These are phyloP conservation scores for Juglanconis oblonga DNA, from an alignment of 2,329 filamentous ascomycete species.

Conservation along the genomic window DNA sequence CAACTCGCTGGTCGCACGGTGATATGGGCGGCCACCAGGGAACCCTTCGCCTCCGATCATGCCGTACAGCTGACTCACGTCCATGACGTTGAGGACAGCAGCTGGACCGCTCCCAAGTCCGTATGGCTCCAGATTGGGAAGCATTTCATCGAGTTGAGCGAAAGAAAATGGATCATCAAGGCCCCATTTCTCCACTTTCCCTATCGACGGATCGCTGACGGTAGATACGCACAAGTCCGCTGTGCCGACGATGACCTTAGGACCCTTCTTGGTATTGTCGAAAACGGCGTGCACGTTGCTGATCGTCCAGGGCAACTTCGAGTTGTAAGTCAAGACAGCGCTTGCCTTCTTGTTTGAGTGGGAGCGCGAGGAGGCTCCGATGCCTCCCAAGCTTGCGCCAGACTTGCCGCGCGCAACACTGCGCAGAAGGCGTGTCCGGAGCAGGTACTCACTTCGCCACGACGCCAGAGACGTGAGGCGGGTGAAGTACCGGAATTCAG, in stretches of 20 bases:
- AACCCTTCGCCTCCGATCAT: conserved; percentile 83
- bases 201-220: conserved; percentile 73
- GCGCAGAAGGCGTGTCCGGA: conserved; percentile 79
- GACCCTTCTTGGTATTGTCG: conserved; percentile 66
- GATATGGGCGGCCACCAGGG: conserved; percentile 78
- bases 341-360: conserved; percentile 62
- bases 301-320: conserved; percentile 74
- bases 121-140: conserved; percentile 70
- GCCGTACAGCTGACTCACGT: conserved; percentile 82
- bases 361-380: conserved; percentile 50
- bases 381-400: conserved; percentile 48
- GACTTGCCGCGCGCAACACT: conserved; percentile 83
- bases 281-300: conserved; percentile 80
- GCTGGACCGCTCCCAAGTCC: conserved; percentile 77
- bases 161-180: conserved; percentile 72
- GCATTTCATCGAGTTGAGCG: conserved; percentile 74
- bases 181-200: conserved; percentile 79
- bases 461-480: conserved; percentile 81
- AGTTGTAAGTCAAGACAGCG: conserved; percentile 81
- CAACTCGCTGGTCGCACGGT: conserved; percentile 70
- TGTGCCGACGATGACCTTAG: conserved; percentile 79
- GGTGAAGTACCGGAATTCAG: conserved; percentile 76
- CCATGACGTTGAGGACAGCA: conserved; percentile 81
- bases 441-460: conserved; percentile 93
- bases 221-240: conserved; percentile 76